Conservation (phyloP, 371 early-diverging fungal species). For the Mortierella sp. region DNA sequence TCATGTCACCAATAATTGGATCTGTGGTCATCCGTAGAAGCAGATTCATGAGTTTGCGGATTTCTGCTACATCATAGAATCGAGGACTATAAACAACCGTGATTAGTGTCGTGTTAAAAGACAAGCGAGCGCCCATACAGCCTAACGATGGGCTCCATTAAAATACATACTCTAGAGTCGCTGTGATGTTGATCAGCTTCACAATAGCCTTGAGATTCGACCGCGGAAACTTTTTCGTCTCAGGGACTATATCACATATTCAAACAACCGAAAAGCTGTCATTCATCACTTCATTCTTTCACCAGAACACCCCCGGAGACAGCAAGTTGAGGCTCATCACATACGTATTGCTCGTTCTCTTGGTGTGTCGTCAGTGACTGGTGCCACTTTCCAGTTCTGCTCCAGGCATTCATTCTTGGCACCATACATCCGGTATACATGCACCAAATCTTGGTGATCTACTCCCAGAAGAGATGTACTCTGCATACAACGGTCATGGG, state of each 20-base stretch:
- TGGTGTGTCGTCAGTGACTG: conserved; percentile 23
- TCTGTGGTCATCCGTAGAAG: conserved; percentile 45
- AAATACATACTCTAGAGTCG: conserved; percentile 36
- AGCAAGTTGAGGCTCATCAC: not conserved
- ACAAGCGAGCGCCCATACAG: too few relatives aligned
- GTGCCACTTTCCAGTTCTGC: conserved; percentile 28
- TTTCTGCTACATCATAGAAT: conserved; percentile 23
- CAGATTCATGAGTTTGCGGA: conserved; percentile 26
- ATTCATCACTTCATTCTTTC: not conserved
- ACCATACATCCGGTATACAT: conserved; percentile 26
- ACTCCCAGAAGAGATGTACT: conserved; percentile 27
- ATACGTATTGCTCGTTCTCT: conserved; percentile 25
- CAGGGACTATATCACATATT: conserved; percentile 11
- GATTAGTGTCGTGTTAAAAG: not conserved
- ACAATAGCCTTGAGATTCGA: conserved; percentile 31
- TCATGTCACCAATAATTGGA: conserved; percentile 48
- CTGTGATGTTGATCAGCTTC: conserved; percentile 36
- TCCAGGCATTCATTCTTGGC: conserved; percentile 31
- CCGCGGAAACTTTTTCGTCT: conserved; percentile 31
- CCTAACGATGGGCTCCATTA: not conserved
- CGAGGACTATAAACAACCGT: conserved; percentile 16
- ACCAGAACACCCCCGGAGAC: not conserved
- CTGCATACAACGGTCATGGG: not conserved
- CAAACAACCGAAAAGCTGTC: not conserved
- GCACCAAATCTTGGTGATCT: conserved; percentile 31